Evolutionary conservation across 306 rosid species (phyloP).

Genomic region (Glycine latifolia): DNA sequence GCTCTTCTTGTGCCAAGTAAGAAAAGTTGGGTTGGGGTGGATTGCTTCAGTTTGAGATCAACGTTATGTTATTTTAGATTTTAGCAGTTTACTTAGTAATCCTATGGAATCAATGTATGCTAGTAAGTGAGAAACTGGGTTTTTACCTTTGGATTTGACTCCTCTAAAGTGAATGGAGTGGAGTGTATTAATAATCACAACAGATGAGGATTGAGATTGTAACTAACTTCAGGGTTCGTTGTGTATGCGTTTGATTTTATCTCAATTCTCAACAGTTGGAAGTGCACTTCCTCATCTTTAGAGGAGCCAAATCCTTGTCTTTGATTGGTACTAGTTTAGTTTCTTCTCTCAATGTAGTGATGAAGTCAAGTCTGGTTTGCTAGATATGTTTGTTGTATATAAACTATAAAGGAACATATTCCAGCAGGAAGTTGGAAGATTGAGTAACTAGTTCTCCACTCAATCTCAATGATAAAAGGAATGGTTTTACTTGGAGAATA

Average conservation of each 20-base stretch:
- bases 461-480: neutral
- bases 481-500: neutral
- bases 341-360: neutral
- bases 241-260: too few species aligned
- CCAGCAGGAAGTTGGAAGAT: constrained; percentile 13
- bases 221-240: neutral
- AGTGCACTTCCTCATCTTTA: neutral
- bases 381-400: neutral
- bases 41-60: too few species aligned
- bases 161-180: neutral
- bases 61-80: too few species aligned
- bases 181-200: neutral
- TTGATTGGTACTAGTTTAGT: neutral
- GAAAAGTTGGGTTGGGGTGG: too few species aligned
- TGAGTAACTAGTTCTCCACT: neutral
- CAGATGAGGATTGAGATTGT: neutral
- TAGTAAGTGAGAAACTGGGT: too few species aligned
- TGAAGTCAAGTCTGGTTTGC: neutral
- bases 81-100: too few species aligned
- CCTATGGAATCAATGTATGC: too few species aligned
- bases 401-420: neutral
- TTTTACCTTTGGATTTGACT: neutral
- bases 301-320: neutral
- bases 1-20: too few species aligned
- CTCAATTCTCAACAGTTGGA: neutral